Evolutionary conservation across 1,139 yeast species (phyloP).

Genomic region (Geotrichum australiense): DNA sequence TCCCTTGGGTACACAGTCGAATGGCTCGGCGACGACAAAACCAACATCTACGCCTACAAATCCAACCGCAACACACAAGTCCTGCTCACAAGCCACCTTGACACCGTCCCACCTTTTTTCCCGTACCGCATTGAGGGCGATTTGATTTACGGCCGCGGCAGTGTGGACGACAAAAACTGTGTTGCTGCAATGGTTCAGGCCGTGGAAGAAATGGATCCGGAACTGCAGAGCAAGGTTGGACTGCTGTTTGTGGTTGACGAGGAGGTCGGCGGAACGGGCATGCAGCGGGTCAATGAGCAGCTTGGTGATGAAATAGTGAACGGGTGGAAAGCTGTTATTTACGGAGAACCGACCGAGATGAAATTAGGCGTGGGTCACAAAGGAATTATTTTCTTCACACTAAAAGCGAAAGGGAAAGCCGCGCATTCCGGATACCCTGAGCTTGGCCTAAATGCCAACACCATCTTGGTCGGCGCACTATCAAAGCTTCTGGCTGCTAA

Average conservation of each 20-base stretch:
- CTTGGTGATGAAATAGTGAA: constrained; percentile 34
- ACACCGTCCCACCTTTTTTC: constrained; percentile 78
- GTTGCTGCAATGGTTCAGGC: constrained; percentile 52
- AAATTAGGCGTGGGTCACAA: constrained; percentile 68
- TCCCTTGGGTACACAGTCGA: constrained; percentile 48
- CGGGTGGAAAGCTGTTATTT: constrained; percentile 54
- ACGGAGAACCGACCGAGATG: constrained; percentile 71
- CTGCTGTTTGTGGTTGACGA: constrained; percentile 64
- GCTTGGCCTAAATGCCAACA: constrained; percentile 57
- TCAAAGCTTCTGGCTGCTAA: constrained; percentile 35
- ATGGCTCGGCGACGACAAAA: constrained; percentile 33
- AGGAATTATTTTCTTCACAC: constrained; percentile 42
- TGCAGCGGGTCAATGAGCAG: constrained; percentile 40
- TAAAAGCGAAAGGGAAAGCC: constrained; percentile 50
- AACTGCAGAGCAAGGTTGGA: constrained; percentile 44
- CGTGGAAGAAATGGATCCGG: constrained; percentile 40
- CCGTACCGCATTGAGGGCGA: constrained; percentile 59
- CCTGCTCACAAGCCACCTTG: constrained; percentile 70
- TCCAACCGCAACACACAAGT: constrained; percentile 47
- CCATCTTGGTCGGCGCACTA: constrained; percentile 48
- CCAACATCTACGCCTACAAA: constrained; percentile 52
- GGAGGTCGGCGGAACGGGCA: constrained; percentile 58
- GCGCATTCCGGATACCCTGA: constrained; percentile 69
- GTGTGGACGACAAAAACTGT: constrained; percentile 56
- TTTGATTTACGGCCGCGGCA: constrained; percentile 57